Conservation (phyloP, 352 stramenopile genomes). For the Pythium coloratum region DNA sequence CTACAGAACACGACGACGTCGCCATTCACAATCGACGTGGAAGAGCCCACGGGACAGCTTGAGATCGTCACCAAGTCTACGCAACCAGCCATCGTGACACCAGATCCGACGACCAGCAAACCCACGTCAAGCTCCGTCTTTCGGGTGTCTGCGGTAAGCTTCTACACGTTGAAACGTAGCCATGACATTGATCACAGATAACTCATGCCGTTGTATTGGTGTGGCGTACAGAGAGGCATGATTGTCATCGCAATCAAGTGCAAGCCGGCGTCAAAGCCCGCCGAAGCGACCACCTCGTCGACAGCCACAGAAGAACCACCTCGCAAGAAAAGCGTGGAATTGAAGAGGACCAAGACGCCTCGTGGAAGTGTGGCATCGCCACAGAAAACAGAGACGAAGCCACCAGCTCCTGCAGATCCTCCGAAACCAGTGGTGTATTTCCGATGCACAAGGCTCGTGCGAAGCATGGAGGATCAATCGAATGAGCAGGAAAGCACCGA, state of each 20-base stretch:
- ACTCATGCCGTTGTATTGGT: neutral
- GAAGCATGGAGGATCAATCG: constrained; percentile 29
- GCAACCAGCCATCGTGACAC: constrained; percentile 7
- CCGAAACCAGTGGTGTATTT: constrained; percentile 46
- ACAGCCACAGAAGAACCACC: neutral
- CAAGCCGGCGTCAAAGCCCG: constrained; percentile 21
- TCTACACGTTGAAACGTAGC: neutral
- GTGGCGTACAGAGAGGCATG: constrained; percentile 57
- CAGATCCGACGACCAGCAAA: constrained; percentile 5
- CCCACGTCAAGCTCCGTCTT: constrained; percentile 27
- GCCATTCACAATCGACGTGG: constrained; percentile 60
- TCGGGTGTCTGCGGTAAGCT: constrained; percentile 48
- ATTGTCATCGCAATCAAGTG: constrained; percentile 73
- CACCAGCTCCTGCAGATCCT: neutral
- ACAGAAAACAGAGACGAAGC: constrained; percentile 2
- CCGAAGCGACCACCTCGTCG: neutral
- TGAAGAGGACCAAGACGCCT: constrained; percentile 15
- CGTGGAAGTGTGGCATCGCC: constrained; percentile 10
- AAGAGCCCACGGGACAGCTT: constrained; percentile 50
- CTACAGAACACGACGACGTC: constrained; percentile 69
- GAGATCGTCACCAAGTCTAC: constrained; percentile 54
- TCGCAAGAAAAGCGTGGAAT: constrained; percentile 10
- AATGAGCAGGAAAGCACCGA: constrained; percentile 35
- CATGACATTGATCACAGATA: neutral
- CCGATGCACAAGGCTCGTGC: constrained; percentile 42